These are phyloP conservation scores for Aspergillus sp. DNA, from an alignment of 2,329 filamentous ascomycete genomes.

Conservation along the genomic window DNA sequence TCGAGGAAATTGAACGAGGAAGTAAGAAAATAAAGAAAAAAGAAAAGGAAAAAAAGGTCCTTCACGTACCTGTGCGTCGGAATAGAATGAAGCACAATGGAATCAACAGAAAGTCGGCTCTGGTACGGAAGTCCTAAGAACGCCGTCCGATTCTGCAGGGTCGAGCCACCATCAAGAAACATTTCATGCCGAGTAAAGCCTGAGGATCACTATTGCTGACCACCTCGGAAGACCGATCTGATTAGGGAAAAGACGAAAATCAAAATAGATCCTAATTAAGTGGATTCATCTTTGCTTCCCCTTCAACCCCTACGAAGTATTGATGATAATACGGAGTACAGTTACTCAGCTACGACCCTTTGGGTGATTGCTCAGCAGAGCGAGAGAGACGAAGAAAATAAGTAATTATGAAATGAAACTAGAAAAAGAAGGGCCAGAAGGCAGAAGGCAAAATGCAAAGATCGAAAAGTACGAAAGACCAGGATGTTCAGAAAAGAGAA, in stretches of 20 bases:
- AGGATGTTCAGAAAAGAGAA: neutral
- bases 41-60: neutral
- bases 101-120: neutral
- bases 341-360: neutral
- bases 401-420: neutral
- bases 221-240: constrained; percentile 5
- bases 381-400: neutral
- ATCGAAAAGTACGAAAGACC: neutral
- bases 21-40: neutral
- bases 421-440: neutral
- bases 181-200: constrained; percentile 5
- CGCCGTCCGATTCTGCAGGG: constrained; percentile 10
- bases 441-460: neutral
- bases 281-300: neutral
- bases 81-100: neutral
- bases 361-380: neutral
- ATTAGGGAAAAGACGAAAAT: constrained; percentile 6
- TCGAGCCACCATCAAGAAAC: constrained; percentile 12
- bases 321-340: neutral
- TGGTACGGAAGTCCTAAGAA: neutral
- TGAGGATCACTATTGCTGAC: constrained; percentile 9
- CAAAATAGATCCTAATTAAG: constrained; percentile 6
- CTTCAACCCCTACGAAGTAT: neutral
- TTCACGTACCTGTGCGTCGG: constrained; percentile 1
- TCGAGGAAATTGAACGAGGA: neutral